Percentiles rank a stretch among this genome's conserved stretches.
These are phyloP conservation scores for Teratosphaeriaceae sp. DNA, from an alignment of 2,329 filamentous ascomycete species.

Conservation along the genomic window DNA sequence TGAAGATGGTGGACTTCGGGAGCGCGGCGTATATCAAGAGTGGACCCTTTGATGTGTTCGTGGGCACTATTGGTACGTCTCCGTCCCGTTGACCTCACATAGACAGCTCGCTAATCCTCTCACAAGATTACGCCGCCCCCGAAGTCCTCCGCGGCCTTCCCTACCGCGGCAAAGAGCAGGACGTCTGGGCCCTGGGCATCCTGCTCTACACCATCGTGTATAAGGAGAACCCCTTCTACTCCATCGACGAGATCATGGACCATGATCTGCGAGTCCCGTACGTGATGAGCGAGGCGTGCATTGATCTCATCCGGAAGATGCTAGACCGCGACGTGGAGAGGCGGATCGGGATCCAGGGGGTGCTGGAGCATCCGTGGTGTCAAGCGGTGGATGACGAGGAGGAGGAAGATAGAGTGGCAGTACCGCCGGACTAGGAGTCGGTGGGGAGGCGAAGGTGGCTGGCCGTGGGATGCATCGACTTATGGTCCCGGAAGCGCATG, in stretches of 20 bases:
- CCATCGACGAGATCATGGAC: slow-evolving; percentile 98
- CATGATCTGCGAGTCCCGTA: slow-evolving; percentile 89
- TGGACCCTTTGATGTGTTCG: slow-evolving; percentile 97
- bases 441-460: too few species aligned
- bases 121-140: slow-evolving; percentile 99
- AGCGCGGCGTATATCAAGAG: slow-evolving; percentile 98
- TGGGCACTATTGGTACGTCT: slow-evolving; percentile 86
- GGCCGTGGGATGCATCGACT: too few species aligned
- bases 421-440: too few species aligned
- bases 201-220: slow-evolving; percentile 98
- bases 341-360: slow-evolving; percentile 78
- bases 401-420: slow-evolving; percentile 9
- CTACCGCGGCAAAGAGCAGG: slow-evolving; percentile 93
- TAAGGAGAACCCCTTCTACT: slow-evolving; percentile 99
- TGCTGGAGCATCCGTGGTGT: slow-evolving; percentile 85
- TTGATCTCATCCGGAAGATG: slow-evolving; percentile 87
- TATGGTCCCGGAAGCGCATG: too few species aligned
- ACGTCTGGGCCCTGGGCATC: slow-evolving; percentile 96
- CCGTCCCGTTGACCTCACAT: background rate
- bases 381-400: slow-evolving; percentile 21
- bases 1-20: slow-evolving; percentile 97
- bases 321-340: slow-evolving; percentile 80
- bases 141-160: slow-evolving; percentile 89
- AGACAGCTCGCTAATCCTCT: slow-evolving; percentile 1
- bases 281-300: slow-evolving; percentile 81